These are phyloP conservation scores for Salvia splendens DNA, from an alignment of 257 asterid species.

Conservation along the genomic window DNA sequence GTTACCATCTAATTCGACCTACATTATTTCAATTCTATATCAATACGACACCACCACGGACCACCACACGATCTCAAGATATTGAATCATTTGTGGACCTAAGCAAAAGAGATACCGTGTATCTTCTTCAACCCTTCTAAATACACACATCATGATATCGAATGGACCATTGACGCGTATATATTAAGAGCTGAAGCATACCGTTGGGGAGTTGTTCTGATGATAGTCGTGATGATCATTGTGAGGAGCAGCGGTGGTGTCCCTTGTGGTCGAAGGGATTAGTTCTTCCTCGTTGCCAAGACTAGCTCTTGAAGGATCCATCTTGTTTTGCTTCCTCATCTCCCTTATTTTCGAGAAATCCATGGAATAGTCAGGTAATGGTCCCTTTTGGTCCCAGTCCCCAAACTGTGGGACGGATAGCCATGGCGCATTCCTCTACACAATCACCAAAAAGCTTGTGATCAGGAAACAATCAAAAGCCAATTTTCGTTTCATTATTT, in stretches of 20 bases:
- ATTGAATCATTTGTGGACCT: conserved; percentile 3
- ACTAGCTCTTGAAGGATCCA: conserved; percentile 82
- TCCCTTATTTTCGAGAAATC: conserved; percentile 86
- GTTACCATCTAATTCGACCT: neutral
- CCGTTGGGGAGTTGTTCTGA: conserved; percentile 68
- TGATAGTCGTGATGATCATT: conserved; percentile 45
- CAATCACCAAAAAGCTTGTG: conserved; percentile 7
- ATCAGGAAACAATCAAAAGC: conserved; percentile 4
- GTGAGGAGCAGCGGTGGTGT: conserved; percentile 35
- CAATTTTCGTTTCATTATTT: conserved; percentile 8
- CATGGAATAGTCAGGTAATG: conserved; percentile 78
- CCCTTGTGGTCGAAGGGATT: conserved; percentile 47
- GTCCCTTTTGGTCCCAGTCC: conserved; percentile 92
- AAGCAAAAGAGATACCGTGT: conserved; percentile 9
- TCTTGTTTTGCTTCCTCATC: conserved; percentile 86
- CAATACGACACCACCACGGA: conserved; percentile 7
- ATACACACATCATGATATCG: conserved; percentile 1
- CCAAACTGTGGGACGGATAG: conserved; percentile 94
- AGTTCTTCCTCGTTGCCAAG: conserved; percentile 89
- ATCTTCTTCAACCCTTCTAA: neutral
- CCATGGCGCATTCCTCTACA: conserved; percentile 68
- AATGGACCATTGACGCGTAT: neutral
- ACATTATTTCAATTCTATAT: conserved; percentile 2
- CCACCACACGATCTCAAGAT: conserved; percentile 13
- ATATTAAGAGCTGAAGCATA: conserved; percentile 32